Base-by-base conservation (phyloP, 768 basidiomycete genomes). In the Tylopilus balloui region DNA sequence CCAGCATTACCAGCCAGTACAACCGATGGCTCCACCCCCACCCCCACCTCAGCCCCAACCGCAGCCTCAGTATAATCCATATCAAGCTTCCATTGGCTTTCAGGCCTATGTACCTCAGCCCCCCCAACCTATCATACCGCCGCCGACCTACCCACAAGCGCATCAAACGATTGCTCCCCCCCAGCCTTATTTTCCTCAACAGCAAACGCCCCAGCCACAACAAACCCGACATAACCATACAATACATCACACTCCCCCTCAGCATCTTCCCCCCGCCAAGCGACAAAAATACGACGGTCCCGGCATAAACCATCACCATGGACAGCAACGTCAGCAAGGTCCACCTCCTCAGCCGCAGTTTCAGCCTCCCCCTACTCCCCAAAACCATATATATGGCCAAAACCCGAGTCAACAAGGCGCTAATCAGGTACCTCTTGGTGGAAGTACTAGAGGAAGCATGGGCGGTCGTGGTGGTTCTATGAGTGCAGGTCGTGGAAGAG, bases 241-340 rank as follows among this genome's bases (percentile, higher is more conserved):
- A 47, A 45, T 73, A 20, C 76, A 84, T 55, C 86, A 89, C 54
- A 71, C 80, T 0, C 79, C 85, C 10, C 84, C 85, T 29, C 87
- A 88, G 58, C 86, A 90, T 61, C 73, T 84, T n/a, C 93, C 93
- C 9, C 92, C 93, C 3, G 92, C 92, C 2, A 96, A 96, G 67
- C 76, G 93, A 45, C 91, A 85, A 57, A 80, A 92, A 36, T 93
- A 93, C 61, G 93, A 95, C 63, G 84, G 83, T 5, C 87, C 88
- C 2, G 78, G 71, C 53, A 76, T 76, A 48, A 73, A 70, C 56
- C 67, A 67, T 31, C 59, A 66, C 19, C 67, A 69, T 19, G 60
- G 54, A 21, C 78, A 75, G 52, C 66, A 68, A 42, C 59, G 61
- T 36, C 78, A 77, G 24, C 78, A 73, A 13, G 75, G 74, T 14